Evolutionary conservation across 2,329 filamentous ascomycete genomes (phyloP).

Genomic region (Aphanocladium album): DNA sequence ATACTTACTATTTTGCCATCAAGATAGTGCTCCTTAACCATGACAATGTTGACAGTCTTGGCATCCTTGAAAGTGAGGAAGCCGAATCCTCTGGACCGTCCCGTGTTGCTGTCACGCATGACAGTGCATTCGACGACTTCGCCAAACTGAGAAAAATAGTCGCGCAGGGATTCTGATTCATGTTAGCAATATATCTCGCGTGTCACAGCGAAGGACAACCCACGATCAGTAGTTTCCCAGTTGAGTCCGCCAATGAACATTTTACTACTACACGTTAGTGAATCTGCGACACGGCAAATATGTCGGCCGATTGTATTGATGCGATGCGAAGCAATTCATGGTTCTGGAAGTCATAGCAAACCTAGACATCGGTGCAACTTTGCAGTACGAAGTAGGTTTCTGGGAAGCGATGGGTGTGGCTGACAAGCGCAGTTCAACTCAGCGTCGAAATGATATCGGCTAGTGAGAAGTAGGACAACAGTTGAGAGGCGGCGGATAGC

Average conservation of each 20-base stretch:
- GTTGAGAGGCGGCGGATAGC: not conserved
- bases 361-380: not conserved
- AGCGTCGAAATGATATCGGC: not conserved
- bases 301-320: not conserved
- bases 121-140: constrained; percentile 97
- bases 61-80: constrained; percentile 98
- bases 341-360: not conserved
- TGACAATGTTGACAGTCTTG: constrained; percentile 97
- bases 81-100: constrained; percentile 90
- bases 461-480: not conserved
- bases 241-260: constrained; percentile 99
- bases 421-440: not conserved
- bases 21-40: constrained; percentile 98
- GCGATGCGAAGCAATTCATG: not conserved
- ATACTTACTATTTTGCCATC: constrained; percentile 91
- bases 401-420: not conserved
- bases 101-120: constrained; percentile 95
- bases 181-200: not conserved
- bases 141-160: constrained; percentile 97
- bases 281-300: not conserved
- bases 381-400: not conserved
- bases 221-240: constrained; percentile 98
- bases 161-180: constrained; percentile 77
- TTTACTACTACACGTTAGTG: constrained; percentile 56
- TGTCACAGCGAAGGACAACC: constrained; percentile 33